Conservation (phyloP, 106 monocot genomes). For the Phalaenopsis aphrodite region DNA sequence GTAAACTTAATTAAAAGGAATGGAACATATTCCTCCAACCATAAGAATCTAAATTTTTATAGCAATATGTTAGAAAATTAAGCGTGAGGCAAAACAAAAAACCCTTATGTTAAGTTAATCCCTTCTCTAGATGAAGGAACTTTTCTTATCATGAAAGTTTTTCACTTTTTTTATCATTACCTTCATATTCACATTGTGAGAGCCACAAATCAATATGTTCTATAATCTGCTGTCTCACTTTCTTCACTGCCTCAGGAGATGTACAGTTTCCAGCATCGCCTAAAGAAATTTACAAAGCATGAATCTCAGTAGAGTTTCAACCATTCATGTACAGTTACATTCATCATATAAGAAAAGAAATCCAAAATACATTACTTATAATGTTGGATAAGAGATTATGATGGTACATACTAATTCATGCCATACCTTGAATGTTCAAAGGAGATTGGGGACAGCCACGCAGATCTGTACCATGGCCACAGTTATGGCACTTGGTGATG, state of each 20-base stretch:
- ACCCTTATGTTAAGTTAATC: no score
- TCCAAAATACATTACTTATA: background rate
- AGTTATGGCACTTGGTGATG: constrained; percentile 80
- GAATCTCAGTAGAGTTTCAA: background rate
- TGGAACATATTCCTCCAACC: no score
- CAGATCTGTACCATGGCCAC: constrained; percentile 92
- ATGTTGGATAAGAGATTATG: background rate
- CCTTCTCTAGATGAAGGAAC: background rate
- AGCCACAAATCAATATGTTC: constrained; percentile 90
- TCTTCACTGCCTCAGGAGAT: constrained; percentile 71
- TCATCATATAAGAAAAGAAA: background rate
- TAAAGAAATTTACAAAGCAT: constrained; percentile 16
- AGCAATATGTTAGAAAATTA: no score
- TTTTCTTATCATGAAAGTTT: background rate
- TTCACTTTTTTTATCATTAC: constrained; percentile 14
- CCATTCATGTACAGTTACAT: background rate
- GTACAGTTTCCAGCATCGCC: constrained; percentile 85
- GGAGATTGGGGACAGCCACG: constrained; percentile 95
- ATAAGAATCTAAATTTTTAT: no score
- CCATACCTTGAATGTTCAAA: constrained; percentile 76
- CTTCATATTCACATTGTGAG: constrained; percentile 59
- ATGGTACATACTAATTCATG: background rate
- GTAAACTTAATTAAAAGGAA: no score
- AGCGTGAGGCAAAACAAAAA: no score
- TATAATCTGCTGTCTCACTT: constrained; percentile 77